A percentile compares a stretch with the other conserved stretches of the same genome.
These are phyloP conservation scores for Herpetomonas samuelpessoai DNA, from an alignment of 208 protist genomes.

Conservation along the genomic window DNA sequence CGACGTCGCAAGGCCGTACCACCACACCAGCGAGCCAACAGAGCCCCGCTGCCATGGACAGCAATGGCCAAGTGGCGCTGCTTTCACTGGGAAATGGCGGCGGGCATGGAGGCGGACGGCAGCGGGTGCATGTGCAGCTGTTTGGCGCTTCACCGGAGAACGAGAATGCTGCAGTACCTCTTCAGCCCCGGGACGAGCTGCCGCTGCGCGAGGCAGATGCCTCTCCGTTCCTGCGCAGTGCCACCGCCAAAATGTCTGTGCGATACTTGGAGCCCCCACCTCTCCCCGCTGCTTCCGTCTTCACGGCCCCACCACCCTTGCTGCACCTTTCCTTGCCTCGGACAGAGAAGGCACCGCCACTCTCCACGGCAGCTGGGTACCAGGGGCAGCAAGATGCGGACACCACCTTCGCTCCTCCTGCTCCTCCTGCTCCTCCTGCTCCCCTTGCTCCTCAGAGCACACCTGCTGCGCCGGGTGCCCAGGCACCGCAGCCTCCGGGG, in stretches of 20 bases:
- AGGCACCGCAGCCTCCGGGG: too few relatives aligned
- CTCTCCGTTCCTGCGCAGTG: conserved; percentile 12
- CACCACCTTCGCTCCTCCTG: neutral
- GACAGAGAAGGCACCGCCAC: too few relatives aligned
- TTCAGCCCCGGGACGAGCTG: neutral
- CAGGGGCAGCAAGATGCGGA: neutral
- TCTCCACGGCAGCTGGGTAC: too few relatives aligned
- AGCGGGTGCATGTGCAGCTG: neutral
- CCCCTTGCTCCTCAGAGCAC: neutral
- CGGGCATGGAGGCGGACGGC: neutral
- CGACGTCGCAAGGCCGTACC: too few relatives aligned
- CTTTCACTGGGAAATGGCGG: neutral
- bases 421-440: too few relatives aligned
- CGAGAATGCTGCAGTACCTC: neutral
- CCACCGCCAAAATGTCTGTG: conserved; percentile 3
- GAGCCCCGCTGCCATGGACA: too few relatives aligned
- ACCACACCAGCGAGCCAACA: too few relatives aligned
- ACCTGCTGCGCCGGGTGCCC: neutral
- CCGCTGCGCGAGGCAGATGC: neutral
- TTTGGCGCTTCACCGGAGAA: conserved; percentile 3
- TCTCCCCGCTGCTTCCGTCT: conserved; percentile 60
- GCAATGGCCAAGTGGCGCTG: neutral
- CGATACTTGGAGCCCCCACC: conserved; percentile 30
- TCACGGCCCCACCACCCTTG: conserved; percentile 41
- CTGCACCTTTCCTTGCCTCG: conserved; percentile 25